Evolutionary conservation across 371 early-diverging fungal genomes (phyloP), one percentile per base, ranked within the genome.

Genomic region (Mortierella sp.): DNA sequence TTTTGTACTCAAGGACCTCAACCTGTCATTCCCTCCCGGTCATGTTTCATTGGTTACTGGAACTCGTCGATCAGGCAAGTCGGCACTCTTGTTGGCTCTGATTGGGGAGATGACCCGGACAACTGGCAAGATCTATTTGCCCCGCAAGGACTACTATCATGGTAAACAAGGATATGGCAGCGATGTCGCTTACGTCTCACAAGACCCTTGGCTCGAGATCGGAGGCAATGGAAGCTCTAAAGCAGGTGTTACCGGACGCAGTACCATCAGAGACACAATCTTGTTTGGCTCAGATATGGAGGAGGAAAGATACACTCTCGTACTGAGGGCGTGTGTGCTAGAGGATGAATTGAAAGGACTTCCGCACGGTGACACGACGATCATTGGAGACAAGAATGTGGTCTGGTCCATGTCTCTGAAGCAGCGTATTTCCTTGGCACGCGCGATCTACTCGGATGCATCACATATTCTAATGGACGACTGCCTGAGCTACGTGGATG

Each of bases 291-390:
- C 76, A 60, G 86, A 54, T 39, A 78, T 71, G 67, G 69, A 83
- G 24, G 79, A 72, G 46, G 70, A 78, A 19, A 80, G 86, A 3
- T 88, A 88, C 46, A 40, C 64, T 17, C 81, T 84, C 7, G 92
- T 91, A 0, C 81, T 94, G 24, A 85, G 86, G 29, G 86, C 91
- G 1, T 88, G 91, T 44, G 85, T 85, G 25, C 78, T 88, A 17
- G 82, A 82, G 31, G 80, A 81, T 56, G 88, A 88, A 41, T 44
- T 88, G 28, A 52, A 69, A 2, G 78, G 79, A 2, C 59, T 76
- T 41, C 58, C 65, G 3, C 57, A 61, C 19, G 65, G 65, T 12
- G 77, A 76, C n/a, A 68, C 64, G 66, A 69, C 77, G 0, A 76
- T 76, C 21, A 69, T 76, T 44, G 77, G 77, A 4, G 77, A 76